Base-by-base conservation (phyloP, 495 filamentous ascomycete genomes). In the Bathelium albidoporum region DNA sequence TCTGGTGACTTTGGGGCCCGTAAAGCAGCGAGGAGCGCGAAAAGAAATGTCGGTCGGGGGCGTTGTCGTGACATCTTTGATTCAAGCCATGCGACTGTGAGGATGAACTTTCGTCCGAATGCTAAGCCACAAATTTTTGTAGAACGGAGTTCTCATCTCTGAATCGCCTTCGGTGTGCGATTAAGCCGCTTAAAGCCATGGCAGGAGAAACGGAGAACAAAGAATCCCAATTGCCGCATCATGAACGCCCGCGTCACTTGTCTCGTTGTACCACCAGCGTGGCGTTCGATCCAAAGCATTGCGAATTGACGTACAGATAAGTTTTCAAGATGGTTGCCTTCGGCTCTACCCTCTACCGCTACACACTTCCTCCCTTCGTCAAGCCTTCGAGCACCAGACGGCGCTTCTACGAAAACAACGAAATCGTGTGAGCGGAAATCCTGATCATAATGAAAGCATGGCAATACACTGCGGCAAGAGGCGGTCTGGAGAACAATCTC, bases 401-500 rank as follows among this genome's bases (percentile, higher is more conserved):
- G 20, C 11, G 20, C 44, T 49, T 2, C 34, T 39, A 49, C 20
- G 12, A 0, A 10, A 49, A 49, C 14, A 49, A n/a, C 44, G 44
- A 1, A 2, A 22, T 20, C 20, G 44, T 1, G 20, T 49, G 44
- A 16, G 44, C 5, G 1, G 20, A 16, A 5, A 5, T 49, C 44
- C 44, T 49, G 11, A 20, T 49, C 44, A 49, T 49, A n/a, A 89
- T 89, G 85, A 77, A 76, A 66, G 83, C 82, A 41, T 89, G 85
- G 85, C 78, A 86, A 39, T 89, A 82, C 75, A 72, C 64, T 55
- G 70, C 67, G 65, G 75, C 80, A n/a, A 53, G 65, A 14, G 73
- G 73, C 45, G 78, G 79, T 49, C 73, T 89, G 4, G 81, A 85
- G 52, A 79, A 81, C n/a, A 84, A 82, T 71, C 74, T 89, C 62